Conservation (phyloP, 2,329 filamentous ascomycete species). For the Trichoderma simmonsii region DNA sequence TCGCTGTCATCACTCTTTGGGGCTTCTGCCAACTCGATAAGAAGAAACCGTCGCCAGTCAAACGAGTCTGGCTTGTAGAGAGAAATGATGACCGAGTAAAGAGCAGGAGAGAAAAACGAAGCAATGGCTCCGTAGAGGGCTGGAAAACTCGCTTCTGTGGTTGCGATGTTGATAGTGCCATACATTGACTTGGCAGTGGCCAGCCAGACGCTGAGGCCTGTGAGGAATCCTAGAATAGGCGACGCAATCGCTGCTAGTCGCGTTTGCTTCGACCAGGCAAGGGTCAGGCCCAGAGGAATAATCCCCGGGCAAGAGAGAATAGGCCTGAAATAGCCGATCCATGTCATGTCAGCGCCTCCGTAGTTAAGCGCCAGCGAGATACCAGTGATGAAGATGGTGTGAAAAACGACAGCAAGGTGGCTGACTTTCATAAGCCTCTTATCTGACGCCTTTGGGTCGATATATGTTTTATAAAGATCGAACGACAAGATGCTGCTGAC, state of each 20-base stretch:
- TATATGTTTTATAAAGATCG: slow-evolving; percentile 14
- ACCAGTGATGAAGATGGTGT: slow-evolving; percentile 14
- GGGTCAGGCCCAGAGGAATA: slow-evolving; percentile 9
- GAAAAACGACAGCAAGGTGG: slow-evolving; percentile 9
- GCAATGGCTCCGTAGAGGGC: slow-evolving; percentile 12
- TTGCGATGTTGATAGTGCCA: slow-evolving; percentile 7
- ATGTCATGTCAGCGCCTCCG: slow-evolving; percentile 14
- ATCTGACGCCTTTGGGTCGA: slow-evolving; percentile 12
- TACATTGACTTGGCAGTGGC: slow-evolving; percentile 11
- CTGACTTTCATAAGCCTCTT: slow-evolving; percentile 13
- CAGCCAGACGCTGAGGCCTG: slow-evolving; percentile 12
- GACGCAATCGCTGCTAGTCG: slow-evolving; percentile 5
- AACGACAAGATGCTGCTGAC: slow-evolving; percentile 17
- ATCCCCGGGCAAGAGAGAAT: slow-evolving; percentile 17
- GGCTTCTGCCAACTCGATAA: slow-evolving; percentile 2
- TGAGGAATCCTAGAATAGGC: slow-evolving; percentile 5
- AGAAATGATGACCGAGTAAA: slow-evolving; percentile 9
- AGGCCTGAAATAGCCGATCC: slow-evolving; percentile 18
- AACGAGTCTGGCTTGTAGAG: slow-evolving; percentile 8
- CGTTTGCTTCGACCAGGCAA: slow-evolving; percentile 15
- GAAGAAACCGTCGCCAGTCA: slow-evolving; percentile 13
- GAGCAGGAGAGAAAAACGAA: slow-evolving; percentile 11
- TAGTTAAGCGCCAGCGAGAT: slow-evolving; percentile 17
- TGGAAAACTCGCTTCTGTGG: slow-evolving; percentile 8
- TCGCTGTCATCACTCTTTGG: not conserved